Evolutionary conservation across 2,329 filamentous ascomycete species (phyloP), one percentile per base, ranked within the genome.

Genomic region (Lasiodiplodia hormozganensis): DNA sequence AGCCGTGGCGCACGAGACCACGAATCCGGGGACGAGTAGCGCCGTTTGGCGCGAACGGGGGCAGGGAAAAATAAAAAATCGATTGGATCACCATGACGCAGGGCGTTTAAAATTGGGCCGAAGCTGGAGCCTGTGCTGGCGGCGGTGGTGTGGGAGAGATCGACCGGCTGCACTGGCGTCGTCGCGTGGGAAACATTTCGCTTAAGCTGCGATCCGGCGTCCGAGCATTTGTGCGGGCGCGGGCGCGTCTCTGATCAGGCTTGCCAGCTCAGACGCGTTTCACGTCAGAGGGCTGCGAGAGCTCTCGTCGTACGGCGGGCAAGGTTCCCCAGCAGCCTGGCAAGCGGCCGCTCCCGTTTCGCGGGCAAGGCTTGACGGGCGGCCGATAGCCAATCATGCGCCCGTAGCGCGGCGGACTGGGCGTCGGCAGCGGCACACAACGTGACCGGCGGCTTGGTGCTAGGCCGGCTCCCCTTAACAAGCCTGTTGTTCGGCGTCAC

Each of bases 181-280:
- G 43, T 47, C 43, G 57, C 28, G 40, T 64, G 40, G 60, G 40
- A 47, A 47, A 21, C 60, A 64, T 64, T 34, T 64, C 60, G 60
- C 60, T 64, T 64, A 23, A 28, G 25, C 16, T 49, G 60, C 23
- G 47, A 64, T 64, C 60, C 21, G 54, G 21, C 28, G 56, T 60
- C 43, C 36, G 43, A 36, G 60, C 60, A 52, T 52, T 21, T 36
- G 51, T 36, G 60, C 31, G 31, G 47, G 60, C 58, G 58, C 25
- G 60, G 4, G 6, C 56, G 40, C 25, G 23, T 16, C 47, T 23
- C 16, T 14, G 28, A 18, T 47, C 43, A 47, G 43, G 28, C 25
- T 47, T 52, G 60, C 60, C 60, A 64, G 60, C 60, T 23, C 60
- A 64, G 60, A 52, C 57, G 57, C 12, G 60, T 64, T 64, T 64